phyloP scores from a whole-genome alignment of 2,329 filamentous ascomycete species.

The Claviceps pusilla region DNA sequence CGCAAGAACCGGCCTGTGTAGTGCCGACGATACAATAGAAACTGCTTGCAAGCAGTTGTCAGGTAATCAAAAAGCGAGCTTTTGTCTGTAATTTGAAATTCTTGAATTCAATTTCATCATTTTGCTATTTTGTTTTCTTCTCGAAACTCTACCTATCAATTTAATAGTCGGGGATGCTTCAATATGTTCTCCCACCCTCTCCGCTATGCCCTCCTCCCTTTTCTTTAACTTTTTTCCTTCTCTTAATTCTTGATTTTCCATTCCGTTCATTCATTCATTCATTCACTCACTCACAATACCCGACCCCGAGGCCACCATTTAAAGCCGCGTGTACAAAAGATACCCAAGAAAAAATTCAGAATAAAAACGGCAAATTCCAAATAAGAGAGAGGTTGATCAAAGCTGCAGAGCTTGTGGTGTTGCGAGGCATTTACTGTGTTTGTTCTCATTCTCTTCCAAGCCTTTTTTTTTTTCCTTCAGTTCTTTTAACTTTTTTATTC shows the following conservation, averaged over 20 bases:
- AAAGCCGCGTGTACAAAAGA: constrained; percentile 4
- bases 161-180: neutral
- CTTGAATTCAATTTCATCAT: neutral
- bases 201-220: neutral
- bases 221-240: neutral
- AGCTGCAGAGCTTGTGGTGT: constrained; percentile 5
- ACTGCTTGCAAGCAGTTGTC: neutral
- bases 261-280: neutral
- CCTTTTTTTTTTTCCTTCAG: neutral
- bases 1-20: neutral
- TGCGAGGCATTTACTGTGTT: constrained; percentile 2
- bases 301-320: constrained; percentile 1
- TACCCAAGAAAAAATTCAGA: constrained; percentile 6
- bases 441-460: neutral
- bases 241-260: neutral
- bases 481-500: neutral
- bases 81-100: neutral
- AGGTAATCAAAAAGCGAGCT: neutral
- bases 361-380: neutral
- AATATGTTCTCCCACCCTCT: neutral
- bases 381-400: constrained; percentile 1
- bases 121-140: neutral
- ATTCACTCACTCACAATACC: constrained; percentile 3
- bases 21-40: neutral
- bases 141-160: neutral